A percentile compares a stretch with the other conserved stretches of the same genome.
Evolutionary conservation across 78 protist genomes (phyloP).

Genomic region (Chrysochromulina tobinii): DNA sequence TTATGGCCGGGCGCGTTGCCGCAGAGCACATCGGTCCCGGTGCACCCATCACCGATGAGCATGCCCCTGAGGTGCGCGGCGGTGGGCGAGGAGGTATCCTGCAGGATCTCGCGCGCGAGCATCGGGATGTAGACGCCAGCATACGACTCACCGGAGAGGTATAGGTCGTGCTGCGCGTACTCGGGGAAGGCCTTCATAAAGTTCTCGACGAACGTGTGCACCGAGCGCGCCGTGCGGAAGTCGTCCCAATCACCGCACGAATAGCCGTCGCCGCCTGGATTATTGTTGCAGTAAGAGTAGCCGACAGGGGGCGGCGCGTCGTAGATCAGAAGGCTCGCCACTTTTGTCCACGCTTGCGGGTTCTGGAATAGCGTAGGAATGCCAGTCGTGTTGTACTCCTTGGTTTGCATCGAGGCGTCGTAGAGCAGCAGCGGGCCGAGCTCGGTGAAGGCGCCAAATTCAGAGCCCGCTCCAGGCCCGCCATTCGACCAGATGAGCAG

Average conservation of each 20-base stretch:
- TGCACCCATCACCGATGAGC: conserved; percentile 35
- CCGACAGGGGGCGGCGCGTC: conserved; percentile 54
- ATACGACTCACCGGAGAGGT: conserved; percentile 56
- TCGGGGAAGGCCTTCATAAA: conserved; percentile 11
- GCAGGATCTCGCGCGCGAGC: conserved; percentile 37
- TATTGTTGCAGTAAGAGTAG: conserved; percentile 37
- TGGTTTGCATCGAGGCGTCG: conserved; percentile 17
- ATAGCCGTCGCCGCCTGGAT: neutral
- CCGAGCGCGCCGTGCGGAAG: neutral
- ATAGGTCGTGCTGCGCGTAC: neutral
- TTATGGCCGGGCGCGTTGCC: neutral
- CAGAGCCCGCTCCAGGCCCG: conserved; percentile 49
- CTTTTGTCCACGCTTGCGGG: conserved; percentile 38
- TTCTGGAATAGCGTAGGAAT: conserved; percentile 49
- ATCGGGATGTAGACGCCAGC: conserved; percentile 61
- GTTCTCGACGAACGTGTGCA: neutral
- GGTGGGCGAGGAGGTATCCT: neutral
- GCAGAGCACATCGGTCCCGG: neutral
- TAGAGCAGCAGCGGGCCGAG: conserved; percentile 50
- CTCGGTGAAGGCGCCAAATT: conserved; percentile 52
- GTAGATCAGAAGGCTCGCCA: conserved; percentile 3
- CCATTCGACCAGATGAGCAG: conserved; percentile 30
- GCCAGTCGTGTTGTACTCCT: conserved; percentile 33
- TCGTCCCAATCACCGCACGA: neutral
- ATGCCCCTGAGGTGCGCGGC: neutral